Base-by-base conservation (phyloP, 2,329 filamentous ascomycete species). In the Claviceps digitariae region DNA sequence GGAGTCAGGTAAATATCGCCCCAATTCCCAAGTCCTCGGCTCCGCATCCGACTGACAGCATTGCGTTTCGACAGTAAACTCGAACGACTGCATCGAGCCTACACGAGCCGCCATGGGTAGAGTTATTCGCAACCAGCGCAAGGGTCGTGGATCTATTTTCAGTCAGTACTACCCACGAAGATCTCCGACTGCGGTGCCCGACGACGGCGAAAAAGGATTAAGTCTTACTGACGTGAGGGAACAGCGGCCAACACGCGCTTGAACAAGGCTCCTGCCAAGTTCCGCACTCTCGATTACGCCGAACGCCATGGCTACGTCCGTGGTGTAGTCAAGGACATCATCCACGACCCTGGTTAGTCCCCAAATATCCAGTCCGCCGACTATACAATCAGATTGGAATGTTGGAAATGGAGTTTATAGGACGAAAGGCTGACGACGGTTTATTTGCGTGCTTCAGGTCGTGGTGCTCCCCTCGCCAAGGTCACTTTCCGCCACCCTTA, bases 401-500 rank as follows among this genome's bases (percentile, higher is more conserved):
- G 4, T n/a, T 5, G 21, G 13, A 21, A 52, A 25, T 27, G 17
- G 29, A 8, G 12, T 25, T 15, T 25, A 17, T 40, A 9, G 21
- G 17, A 23, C 12, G 31, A 52, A 21, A 27, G 59, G 56, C 64
- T 66, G 62, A 66, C 61, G 50, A 54, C 56, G 55, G 54, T 48
- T 44, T 45, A 55, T 62, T 56, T 56, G 52, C 23, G 59, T 51
- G n/a, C 46, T 59, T 44, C 62, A 71, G 69, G 69, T 74, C 90
- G 93, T 78, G 93, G 93, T 79, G 90, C 94, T 75, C 93, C 93
- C 67, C 88, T 98, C 71, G 93, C 93, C 73, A 89, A 88, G 77
- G 90, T 98, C 70, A 78, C 83, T 67, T 98, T 98, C 88, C 90
- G 93, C 68, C 87, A 95, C 77, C 90, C 93, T 68, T 98, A 98